Conservation (phyloP, 2,329 filamentous ascomycete species). For the Gaeumannomyces tritici region DNA sequence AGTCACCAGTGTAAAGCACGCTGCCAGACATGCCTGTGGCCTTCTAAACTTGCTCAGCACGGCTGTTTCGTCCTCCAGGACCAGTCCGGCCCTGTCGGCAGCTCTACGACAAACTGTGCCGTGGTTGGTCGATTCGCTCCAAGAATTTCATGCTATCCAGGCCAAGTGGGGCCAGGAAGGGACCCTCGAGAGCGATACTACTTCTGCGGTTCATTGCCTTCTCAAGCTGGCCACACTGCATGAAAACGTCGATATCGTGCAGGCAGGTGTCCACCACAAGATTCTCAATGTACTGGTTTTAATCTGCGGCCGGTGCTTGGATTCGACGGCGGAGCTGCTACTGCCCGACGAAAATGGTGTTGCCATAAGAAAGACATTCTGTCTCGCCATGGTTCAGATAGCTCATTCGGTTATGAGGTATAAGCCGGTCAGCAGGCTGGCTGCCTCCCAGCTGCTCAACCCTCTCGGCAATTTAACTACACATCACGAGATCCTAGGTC, state of each 20-base stretch:
- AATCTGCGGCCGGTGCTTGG: conserved; percentile 13
- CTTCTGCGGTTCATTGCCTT: conserved; percentile 25
- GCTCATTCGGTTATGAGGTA: conserved; percentile 12
- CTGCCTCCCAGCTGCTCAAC: conserved; percentile 14
- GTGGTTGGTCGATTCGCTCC: conserved; percentile 40
- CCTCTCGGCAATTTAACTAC: conserved; percentile 9
- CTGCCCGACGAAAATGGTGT: conserved; percentile 9
- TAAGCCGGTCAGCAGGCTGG: conserved; percentile 15
- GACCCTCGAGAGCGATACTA: conserved; percentile 18
- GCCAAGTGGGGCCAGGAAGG: conserved; percentile 22
- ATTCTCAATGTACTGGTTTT: conserved; percentile 16
- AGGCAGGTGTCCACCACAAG: conserved; percentile 13
- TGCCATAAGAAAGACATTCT: conserved; percentile 9
- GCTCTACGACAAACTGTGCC: conserved; percentile 28
- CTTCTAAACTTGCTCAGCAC: conserved; percentile 33
- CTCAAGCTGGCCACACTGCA: conserved; percentile 19
- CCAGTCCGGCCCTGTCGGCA: conserved; percentile 9
- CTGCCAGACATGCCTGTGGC: conserved; percentile 33
- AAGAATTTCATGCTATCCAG: conserved; percentile 30
- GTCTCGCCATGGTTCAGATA: conserved; percentile 15
- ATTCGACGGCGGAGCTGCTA: conserved; percentile 8
- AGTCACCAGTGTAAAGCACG: conserved; percentile 15
- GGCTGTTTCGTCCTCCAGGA: conserved; percentile 23
- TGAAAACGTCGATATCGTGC: conserved; percentile 5
- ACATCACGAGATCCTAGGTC: conserved; percentile 9